Evolutionary conservation across 2,329 filamentous ascomycete genomes (phyloP).

Genomic region (Talaromyces sp.): DNA sequence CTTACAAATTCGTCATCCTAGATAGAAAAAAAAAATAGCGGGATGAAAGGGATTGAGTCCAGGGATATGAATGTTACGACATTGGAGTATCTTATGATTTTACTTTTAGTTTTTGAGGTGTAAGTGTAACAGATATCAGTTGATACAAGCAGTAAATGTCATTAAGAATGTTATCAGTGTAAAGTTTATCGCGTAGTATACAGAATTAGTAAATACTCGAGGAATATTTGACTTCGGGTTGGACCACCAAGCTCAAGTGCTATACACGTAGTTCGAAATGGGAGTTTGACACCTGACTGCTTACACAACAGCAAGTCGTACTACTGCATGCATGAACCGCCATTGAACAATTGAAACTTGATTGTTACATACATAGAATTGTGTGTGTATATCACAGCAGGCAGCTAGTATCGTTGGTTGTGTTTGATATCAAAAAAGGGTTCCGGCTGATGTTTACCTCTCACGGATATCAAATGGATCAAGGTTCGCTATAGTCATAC

Average conservation of each 20-base stretch:
- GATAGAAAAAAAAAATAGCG: conserved; percentile 9
- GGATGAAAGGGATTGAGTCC: conserved; percentile 16
- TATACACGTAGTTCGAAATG: background rate
- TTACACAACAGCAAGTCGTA: background rate
- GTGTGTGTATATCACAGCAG: no score
- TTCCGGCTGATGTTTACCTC: background rate
- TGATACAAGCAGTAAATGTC: background rate
- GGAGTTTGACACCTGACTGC: background rate
- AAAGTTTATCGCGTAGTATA: background rate
- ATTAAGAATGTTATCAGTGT: background rate
- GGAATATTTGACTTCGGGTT: background rate
- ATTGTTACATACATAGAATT: no score
- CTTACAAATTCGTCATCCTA: background rate
- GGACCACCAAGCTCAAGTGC: background rate
- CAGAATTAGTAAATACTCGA: background rate
- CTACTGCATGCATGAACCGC: no score
- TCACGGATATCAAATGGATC: background rate
- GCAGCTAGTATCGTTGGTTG: no score
- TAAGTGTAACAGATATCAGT: background rate
- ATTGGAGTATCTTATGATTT: background rate
- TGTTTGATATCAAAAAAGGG: no score
- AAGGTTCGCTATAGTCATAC: background rate
- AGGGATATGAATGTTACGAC: background rate
- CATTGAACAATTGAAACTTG: background rate
- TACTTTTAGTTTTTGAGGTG: background rate